Evolutionary conservation across 1,139 yeast species (phyloP), one percentile per base, ranked within the genome.

Genomic region (Sugiyamaella castrensis): DNA sequence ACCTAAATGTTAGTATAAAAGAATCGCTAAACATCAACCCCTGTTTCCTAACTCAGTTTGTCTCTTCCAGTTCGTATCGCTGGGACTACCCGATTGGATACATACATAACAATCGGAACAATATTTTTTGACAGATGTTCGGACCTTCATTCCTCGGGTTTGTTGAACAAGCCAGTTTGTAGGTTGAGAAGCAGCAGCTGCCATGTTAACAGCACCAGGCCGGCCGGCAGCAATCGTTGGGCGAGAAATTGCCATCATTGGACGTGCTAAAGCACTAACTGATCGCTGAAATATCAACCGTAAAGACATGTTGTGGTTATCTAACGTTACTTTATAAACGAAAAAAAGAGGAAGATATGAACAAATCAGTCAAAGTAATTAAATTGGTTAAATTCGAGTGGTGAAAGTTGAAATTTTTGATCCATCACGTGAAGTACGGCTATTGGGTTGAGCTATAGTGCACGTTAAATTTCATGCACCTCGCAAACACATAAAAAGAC

Each of bases 41-140:
- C 29, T 19, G 6, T 8, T 6, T 15, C 24, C 37, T 24, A 13
- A 29, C 40, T 4, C 40, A 2, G 8, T 3, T 13, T 19, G 6
- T 15, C 30, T 24, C 29, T 13, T 33, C 31, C 28, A 31, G 29
- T 37, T 37, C 37, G 31, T 29, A 19, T 37, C 32, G 27, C 15
- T 13, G 2, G 26, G 6, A 27, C 34, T 24, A 40, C 30, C 31
- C 44, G 27, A 24, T 32, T 16, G 31, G 13, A 15, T 31, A 66
- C 71, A 42, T 56, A 72, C 74, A 66, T 89, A 91, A 67, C 98
- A 92, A 65, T 88, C 94, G 46, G 83, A 77, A 69, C 98, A 92
- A 69, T 87, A 84, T 73, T 86, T 89, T 74, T 89, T 89, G 50
- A 92, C 95, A 0, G 97, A 80, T 4, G 97, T 84, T 60, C 82